Base-by-base conservation (phyloP, 2,329 filamentous ascomycete genomes). In the Aphanocladium album region DNA sequence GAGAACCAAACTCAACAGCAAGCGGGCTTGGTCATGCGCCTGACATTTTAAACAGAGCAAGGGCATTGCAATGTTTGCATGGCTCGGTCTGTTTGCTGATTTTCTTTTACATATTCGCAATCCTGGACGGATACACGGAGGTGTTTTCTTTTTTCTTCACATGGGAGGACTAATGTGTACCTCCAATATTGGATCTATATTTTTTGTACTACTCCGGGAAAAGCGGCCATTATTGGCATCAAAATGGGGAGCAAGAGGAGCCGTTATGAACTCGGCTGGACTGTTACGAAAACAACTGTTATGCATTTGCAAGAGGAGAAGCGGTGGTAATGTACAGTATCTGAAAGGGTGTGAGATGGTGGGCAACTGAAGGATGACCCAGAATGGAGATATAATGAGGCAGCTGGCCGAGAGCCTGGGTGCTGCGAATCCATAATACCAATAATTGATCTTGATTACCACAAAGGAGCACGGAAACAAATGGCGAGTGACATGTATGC, bases 1-100 rank as follows among this genome's bases (percentile, higher is more conserved):
- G 51, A 70, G 64, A 66, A 65, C 62, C 65, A 69, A 45, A 66
- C 69, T 62, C 56, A 57, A 16, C 54, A 47, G 23, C 33, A 19
- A 25, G 41, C 37, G 19, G 60, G 60, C 25, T 35, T 63, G 33
- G 33, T 65, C 21, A 53, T 68, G n/a, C 61, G 65, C 30, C 64
- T 68, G 35, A 50, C 55, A 33, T 68, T 63, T 43, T 65, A 57
- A 62, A 23, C 9, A 21, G 17, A 27, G 50, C 9, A n/a, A 47
- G 27, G 33, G 16, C 17, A 16, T 41, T 35, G 49, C 30, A 16
- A 16, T 8, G 17, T 16, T 30, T 30, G 51, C 37, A 54, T 12
- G n/a, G 37, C 3, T 23, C 30, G 11, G 17, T 21, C 19, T 14
- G 2, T 19, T 9, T 50, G 25, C 23, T 27, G 49, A 16, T 52